Percentiles rank a stretch among this genome's conserved stretches.
These are phyloP conservation scores for Diaporthe sp. DNA, from an alignment of 2,329 filamentous ascomycete species.

Conservation along the genomic window DNA sequence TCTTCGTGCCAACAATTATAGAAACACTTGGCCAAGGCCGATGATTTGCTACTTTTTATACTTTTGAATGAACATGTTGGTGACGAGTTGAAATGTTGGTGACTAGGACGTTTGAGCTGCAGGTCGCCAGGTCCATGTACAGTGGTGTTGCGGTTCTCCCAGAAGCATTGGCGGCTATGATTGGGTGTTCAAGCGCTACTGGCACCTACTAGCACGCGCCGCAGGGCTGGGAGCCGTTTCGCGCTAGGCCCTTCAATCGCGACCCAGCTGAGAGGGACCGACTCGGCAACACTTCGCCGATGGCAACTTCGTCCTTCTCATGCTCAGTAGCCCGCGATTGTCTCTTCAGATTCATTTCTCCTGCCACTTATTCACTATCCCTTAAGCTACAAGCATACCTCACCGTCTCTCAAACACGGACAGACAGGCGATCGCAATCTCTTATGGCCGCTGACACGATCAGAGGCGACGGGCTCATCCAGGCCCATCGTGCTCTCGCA, in stretches of 20 bases:
- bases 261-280: background rate
- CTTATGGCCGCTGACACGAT: background rate
- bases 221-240: background rate
- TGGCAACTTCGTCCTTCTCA: background rate
- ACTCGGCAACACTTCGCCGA: background rate
- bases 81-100: background rate
- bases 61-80: background rate
- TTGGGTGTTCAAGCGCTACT: background rate
- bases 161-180: background rate
- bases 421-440: background rate
- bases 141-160: background rate
- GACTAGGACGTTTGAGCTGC: background rate
- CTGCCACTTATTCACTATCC: background rate
- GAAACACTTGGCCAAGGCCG: background rate
- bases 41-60: background rate
- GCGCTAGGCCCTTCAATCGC: background rate
- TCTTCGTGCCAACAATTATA: background rate
- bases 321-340: background rate
- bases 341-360: background rate
- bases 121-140: too few species aligned
- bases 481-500: constrained; percentile 14
- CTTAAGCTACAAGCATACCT: background rate
- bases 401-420: background rate
- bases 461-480: constrained; percentile 2
- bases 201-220: too few species aligned